Evolutionary conservation across 495 filamentous ascomycete genomes (phyloP).

Genomic region (Amorphotheca resinae): DNA sequence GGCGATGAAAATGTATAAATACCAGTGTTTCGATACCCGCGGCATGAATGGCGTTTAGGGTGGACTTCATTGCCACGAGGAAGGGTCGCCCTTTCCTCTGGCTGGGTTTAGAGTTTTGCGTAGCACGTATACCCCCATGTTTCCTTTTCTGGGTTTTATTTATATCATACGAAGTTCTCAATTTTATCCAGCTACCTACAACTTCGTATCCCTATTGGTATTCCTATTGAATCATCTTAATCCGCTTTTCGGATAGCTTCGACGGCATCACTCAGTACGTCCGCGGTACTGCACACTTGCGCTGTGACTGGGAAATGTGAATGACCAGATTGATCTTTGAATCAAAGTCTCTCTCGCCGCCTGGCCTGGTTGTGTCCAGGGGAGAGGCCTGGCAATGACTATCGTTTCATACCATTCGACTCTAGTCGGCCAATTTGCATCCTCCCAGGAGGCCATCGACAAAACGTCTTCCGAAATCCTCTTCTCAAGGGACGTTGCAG

Average conservation of each 20-base stretch:
- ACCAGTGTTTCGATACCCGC: neutral
- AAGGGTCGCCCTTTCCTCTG: slow-evolving; percentile 8
- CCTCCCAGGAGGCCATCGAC: slow-evolving; percentile 5
- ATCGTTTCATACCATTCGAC: slow-evolving; percentile 14
- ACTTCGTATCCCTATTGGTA: neutral
- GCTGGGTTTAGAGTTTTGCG: slow-evolving; percentile 1
- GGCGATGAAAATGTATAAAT: slow-evolving; percentile 24
- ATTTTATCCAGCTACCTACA: neutral
- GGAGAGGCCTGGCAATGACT: slow-evolving; percentile 4
- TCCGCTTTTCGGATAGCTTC: neutral
- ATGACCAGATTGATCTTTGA: too few relatives aligned
- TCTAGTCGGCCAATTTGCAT: slow-evolving; percentile 8
- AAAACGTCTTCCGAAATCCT: slow-evolving; percentile 33
- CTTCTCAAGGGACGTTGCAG: slow-evolving; percentile 28
- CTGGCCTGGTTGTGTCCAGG: too few relatives aligned
- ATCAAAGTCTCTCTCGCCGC: too few relatives aligned
- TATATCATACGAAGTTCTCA: neutral
- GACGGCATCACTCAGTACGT: too few relatives aligned
- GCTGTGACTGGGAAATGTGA: too few relatives aligned
- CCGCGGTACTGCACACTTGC: too few relatives aligned
- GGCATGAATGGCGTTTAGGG: neutral
- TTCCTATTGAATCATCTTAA: neutral
- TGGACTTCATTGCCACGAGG: neutral
- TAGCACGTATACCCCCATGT: neutral
- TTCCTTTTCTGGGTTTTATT: neutral